These are phyloP conservation scores for Cryptococcus hybrid DNA, from an alignment of 1,284 basidiomycete genomes.

Conservation along the genomic window DNA sequence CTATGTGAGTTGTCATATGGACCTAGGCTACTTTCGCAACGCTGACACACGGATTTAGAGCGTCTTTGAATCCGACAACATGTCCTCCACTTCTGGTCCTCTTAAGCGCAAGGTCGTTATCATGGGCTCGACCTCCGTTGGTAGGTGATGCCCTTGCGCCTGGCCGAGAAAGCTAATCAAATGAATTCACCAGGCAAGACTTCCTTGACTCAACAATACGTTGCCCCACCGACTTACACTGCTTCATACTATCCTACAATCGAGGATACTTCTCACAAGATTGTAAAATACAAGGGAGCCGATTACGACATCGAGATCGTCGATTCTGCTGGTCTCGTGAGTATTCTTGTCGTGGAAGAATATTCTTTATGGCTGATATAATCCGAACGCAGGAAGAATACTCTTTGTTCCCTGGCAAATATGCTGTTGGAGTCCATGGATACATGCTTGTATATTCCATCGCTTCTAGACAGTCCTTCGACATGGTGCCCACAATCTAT, in stretches of 20 bases:
- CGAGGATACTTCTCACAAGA: conserved; percentile 84
- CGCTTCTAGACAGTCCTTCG: conserved; percentile 85
- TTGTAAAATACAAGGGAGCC: conserved; percentile 74
- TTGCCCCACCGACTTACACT: conserved; percentile 64
- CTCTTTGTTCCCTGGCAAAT: conserved; percentile 75
- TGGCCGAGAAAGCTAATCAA: background rate
- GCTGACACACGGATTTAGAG: background rate
- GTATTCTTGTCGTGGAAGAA: conserved; percentile 8
- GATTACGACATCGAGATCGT: conserved; percentile 97
- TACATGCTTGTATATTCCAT: conserved; percentile 94
- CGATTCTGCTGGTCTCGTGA: conserved; percentile 85
- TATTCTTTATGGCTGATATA: background rate
- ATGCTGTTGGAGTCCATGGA: conserved; percentile 78
- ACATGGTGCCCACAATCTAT: conserved; percentile 93
- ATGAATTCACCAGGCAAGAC: conserved; percentile 63
- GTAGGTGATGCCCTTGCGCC: conserved; percentile 51
- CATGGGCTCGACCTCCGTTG: conserved; percentile 74
- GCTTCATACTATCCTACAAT: conserved; percentile 94
- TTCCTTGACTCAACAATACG: conserved; percentile 70
- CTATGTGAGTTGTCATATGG: background rate
- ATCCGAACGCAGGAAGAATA: conserved; percentile 68
- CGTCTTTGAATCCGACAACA: conserved; percentile 3
- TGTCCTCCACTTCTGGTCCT: conserved; percentile 14
- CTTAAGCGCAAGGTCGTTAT: conserved; percentile 78
- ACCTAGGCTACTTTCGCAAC: background rate